Evolutionary conservation across 805 yeast species (phyloP).

Genomic region (Lipomyces japonicus): DNA sequence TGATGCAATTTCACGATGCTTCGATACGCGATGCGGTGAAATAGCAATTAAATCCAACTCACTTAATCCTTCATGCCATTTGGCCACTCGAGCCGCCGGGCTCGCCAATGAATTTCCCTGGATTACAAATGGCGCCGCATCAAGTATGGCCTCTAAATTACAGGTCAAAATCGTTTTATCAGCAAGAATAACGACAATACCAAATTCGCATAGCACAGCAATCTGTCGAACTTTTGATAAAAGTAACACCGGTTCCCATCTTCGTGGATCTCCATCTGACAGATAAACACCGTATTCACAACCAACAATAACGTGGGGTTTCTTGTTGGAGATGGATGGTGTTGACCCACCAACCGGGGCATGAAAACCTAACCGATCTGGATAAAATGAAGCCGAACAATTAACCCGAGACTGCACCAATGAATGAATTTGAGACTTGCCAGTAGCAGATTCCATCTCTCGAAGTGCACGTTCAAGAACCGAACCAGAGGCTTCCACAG

Average conservation of each 20-base stretch:
- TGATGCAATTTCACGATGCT: constrained; percentile 46
- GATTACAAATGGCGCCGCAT: constrained; percentile 2
- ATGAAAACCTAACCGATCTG: constrained; percentile 44
- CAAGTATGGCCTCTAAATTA: constrained; percentile 57
- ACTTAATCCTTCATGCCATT: constrained; percentile 7
- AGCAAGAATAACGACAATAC: constrained; percentile 55
- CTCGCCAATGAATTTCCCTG: background rate
- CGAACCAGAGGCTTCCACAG: constrained; percentile 38
- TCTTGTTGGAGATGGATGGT: constrained; percentile 23
- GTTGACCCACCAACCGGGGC: constrained; percentile 26
- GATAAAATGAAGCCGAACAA: constrained; percentile 47
- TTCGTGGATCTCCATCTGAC: constrained; percentile 34
- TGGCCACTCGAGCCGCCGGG: background rate
- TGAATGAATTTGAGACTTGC: constrained; percentile 29
- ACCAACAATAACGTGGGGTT: constrained; percentile 48
- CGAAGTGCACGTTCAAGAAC: constrained; percentile 38
- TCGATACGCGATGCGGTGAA: constrained; percentile 43
- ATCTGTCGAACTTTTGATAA: constrained; percentile 54
- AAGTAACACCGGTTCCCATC: constrained; percentile 59
- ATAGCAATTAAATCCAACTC: constrained; percentile 1
- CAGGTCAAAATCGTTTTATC: constrained; percentile 59
- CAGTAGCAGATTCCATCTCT: constrained; percentile 22
- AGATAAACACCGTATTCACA: constrained; percentile 61
- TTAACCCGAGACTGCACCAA: constrained; percentile 38
- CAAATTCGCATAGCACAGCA: constrained; percentile 54